A percentile compares a stretch with the other conserved stretches of the same genome.
Evolutionary conservation across 2,329 filamentous ascomycete species (phyloP).

Genomic region (Colletotrichum ledebouriae): DNA sequence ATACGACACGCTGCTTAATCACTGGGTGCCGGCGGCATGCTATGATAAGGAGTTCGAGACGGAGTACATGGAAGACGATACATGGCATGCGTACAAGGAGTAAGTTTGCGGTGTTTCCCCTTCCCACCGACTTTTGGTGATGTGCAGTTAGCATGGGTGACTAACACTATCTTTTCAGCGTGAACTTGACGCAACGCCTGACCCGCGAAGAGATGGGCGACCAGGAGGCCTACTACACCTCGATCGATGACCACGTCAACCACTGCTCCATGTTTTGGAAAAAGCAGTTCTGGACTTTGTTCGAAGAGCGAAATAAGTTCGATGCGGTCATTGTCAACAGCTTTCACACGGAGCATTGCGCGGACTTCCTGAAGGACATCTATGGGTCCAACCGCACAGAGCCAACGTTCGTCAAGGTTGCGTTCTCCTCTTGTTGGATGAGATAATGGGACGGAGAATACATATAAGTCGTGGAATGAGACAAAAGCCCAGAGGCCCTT

Average conservation of each 20-base stretch:
- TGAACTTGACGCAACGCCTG: slow-evolving; percentile 42
- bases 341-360: slow-evolving; percentile 48
- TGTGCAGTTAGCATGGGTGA: not conserved
- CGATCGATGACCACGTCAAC: slow-evolving; percentile 45
- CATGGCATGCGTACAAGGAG: slow-evolving; percentile 44
- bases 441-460: not conserved
- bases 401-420: slow-evolving; percentile 28
- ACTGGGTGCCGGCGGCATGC: slow-evolving; percentile 46
- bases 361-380: slow-evolving; percentile 37
- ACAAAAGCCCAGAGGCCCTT: not conserved
- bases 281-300: slow-evolving; percentile 47
- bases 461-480: too few relatives aligned
- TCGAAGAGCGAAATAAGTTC: slow-evolving; percentile 42
- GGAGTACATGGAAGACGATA: slow-evolving; percentile 47
- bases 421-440: slow-evolving; percentile 25
- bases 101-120: not conserved
- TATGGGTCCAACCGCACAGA: slow-evolving; percentile 28
- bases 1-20: slow-evolving; percentile 47
- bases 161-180: slow-evolving; percentile 22
- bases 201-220: slow-evolving; percentile 44
- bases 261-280: slow-evolving; percentile 48
- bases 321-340: slow-evolving; percentile 45
- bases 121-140: too few relatives aligned
- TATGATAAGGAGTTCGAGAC: slow-evolving; percentile 45
- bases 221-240: slow-evolving; percentile 45